Evolutionary conservation across 768 basidiomycete species (phyloP).

Genomic region (Kwoniella bestiolae): DNA sequence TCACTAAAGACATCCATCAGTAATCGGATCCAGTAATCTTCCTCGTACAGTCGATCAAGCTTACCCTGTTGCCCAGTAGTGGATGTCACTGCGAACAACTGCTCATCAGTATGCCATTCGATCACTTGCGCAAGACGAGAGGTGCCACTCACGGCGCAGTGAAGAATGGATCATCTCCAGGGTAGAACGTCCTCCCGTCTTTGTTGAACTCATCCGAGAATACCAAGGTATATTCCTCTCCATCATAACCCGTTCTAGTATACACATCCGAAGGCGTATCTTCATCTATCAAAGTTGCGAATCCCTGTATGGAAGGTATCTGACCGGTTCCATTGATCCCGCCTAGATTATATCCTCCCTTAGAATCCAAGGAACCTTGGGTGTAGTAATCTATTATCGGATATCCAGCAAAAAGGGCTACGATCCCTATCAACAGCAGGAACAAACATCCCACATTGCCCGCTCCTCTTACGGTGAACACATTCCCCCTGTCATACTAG

Average conservation of each 20-base stretch:
- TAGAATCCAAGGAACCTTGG: conserved; percentile 29
- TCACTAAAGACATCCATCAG: conserved; percentile 57
- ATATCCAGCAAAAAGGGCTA: conserved; percentile 89
- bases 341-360: conserved; percentile 80
- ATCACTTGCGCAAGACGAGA: conserved; percentile 59
- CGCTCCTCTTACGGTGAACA: conserved; percentile 84
- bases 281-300: conserved; percentile 73
- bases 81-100: conserved; percentile 62
- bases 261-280: conserved; percentile 70
- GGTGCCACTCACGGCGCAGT: conserved; percentile 65
- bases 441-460: conserved; percentile 75
- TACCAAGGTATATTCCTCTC: conserved; percentile 75
- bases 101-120: background rate
- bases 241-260: conserved; percentile 74
- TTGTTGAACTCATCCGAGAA: conserved; percentile 87
- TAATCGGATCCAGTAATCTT: background rate
- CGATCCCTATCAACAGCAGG: conserved; percentile 68
- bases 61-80: conserved; percentile 70
- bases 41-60: background rate
- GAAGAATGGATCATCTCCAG: conserved; percentile 80
- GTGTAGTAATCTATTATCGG: conserved; percentile 72
- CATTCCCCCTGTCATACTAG: conserved; percentile 58
- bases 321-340: conserved; percentile 86
- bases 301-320: conserved; percentile 72
- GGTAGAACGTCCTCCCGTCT: conserved; percentile 62